Base-by-base conservation (phyloP, 331 rosid genomes). In the Saraca asoca region DNA sequence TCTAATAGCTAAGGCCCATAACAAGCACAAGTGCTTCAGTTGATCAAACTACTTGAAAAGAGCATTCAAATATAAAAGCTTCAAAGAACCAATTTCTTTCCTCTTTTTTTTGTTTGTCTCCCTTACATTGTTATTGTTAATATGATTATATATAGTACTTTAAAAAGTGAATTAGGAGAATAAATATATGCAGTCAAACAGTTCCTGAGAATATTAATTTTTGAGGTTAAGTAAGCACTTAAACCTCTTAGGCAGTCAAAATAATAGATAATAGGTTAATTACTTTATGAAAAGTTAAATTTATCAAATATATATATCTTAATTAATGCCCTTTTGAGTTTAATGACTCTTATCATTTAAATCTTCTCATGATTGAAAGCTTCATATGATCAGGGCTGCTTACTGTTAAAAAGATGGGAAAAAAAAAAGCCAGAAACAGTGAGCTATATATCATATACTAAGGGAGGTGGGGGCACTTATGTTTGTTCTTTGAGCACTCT, bases 321-420 rank as follows among this genome's bases (percentile, higher is more conserved):
- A 68, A 59, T 77, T 68, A 65, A 75, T 58, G 54, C 58, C 69
- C 77, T 82, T 76, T 64, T 69, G 54, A 69, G 53, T 34, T 58
- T 69, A 55, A 45, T 74, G 74, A 52, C 63, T 57, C 55, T 70
- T 75, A 72, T 79, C 79, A 79, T 63, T 78, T 68, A 53, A 69
- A 66, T 67, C 65, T 37, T 72, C 69, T 73, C 86, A 78, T 82
- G 79, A 84, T 87, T 84, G 82, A 86, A 68, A 62, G 75, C 66
- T 62, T 72, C 82, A 78, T 53, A 39, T 74, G 76, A 75, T 60
- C 65, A 66, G 53, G 52, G 31, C 52, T 69, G 58, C 44, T 65
- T 66, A 51, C 58, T 51, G 75, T 73, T 51, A 72, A 56, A 24
- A 66, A 83, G 69, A 67, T 61, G 33, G 43, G 2, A 10, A 39